phyloP scores from a whole-genome alignment of 306 rosid species.

The Clitoria ternatea region DNA sequence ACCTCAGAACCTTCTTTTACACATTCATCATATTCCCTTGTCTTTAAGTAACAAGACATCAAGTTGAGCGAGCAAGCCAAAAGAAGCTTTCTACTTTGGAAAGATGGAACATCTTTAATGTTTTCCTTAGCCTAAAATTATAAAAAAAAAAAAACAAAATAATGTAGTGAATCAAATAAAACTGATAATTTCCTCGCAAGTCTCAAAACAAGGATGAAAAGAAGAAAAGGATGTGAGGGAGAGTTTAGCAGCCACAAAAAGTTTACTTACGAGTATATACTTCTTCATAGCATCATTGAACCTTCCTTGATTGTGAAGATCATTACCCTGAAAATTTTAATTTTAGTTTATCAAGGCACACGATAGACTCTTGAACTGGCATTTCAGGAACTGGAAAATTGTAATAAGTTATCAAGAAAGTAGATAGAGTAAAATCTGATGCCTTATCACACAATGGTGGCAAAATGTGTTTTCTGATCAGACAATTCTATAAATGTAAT shows the following conservation, averaged over 20 bases:
- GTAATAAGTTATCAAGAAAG: neutral
- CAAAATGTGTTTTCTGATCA: neutral
- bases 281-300: conserved; percentile 69
- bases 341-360: conserved; percentile 25
- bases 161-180: neutral
- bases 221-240: neutral
- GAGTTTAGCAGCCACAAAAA: conserved; percentile 4
- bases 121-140: conserved; percentile 79
- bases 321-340: conserved; percentile 73
- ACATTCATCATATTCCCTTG: conserved; percentile 73
- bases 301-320: conserved; percentile 75
- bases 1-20: conserved; percentile 93
- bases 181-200: neutral
- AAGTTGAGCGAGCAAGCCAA: conserved; percentile 92
- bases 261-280: conserved; percentile 65
- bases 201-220: neutral
- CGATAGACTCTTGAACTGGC: conserved; percentile 1
- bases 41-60: conserved; percentile 97
- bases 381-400: conserved; percentile 3
- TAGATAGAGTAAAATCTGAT: neutral
- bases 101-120: conserved; percentile 59
- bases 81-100: conserved; percentile 63
- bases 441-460: neutral
- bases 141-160: conserved; percentile 19
- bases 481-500: neutral